phyloP scores from a whole-genome alignment of 1,284 basidiomycete species.

The Chiua sp. region DNA sequence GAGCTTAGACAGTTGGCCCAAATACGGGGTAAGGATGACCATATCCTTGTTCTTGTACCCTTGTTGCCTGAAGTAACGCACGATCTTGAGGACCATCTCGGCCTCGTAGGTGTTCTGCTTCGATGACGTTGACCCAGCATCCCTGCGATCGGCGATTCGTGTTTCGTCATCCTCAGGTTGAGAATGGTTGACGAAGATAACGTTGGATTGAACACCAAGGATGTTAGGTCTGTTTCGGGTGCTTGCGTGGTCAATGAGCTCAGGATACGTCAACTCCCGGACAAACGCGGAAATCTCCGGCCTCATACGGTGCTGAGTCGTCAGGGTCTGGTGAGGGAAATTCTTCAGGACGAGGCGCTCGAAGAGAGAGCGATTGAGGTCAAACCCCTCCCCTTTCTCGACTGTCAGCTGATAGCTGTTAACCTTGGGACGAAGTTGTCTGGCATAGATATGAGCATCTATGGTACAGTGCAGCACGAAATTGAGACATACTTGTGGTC shows the following conservation, averaged over 20 bases:
- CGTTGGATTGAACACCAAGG: slow-evolving; percentile 57
- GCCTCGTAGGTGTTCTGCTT: slow-evolving; percentile 66
- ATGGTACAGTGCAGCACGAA: not conserved
- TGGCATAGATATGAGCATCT: slow-evolving; percentile 29
- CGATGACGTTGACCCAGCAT: slow-evolving; percentile 54
- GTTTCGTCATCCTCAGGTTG: slow-evolving; percentile 56
- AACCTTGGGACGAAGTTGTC: slow-evolving; percentile 73
- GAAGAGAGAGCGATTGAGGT: slow-evolving; percentile 68
- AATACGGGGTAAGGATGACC: slow-evolving; percentile 68
- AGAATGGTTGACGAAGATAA: slow-evolving; percentile 66
- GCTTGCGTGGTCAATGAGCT: slow-evolving; percentile 56
- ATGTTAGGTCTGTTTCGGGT: slow-evolving; percentile 56
- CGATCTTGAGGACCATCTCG: slow-evolving; percentile 65
- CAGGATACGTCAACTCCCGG: slow-evolving; percentile 64
- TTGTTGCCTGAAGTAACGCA: slow-evolving; percentile 68
- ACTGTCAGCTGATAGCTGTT: slow-evolving; percentile 64
- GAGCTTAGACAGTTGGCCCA: slow-evolving; percentile 65
- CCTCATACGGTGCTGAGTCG: slow-evolving; percentile 68
- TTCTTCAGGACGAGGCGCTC: slow-evolving; percentile 66
- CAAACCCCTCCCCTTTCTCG: slow-evolving; percentile 67
- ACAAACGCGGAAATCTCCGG: slow-evolving; percentile 69
- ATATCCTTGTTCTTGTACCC: slow-evolving; percentile 64
- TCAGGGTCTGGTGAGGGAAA: slow-evolving; percentile 64
- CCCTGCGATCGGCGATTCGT: slow-evolving; percentile 47
- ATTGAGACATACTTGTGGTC: slow-evolving; percentile 64